phyloP scores from a whole-genome alignment of 1,284 basidiomycete genomes.

The Puccinia horiana region DNA sequence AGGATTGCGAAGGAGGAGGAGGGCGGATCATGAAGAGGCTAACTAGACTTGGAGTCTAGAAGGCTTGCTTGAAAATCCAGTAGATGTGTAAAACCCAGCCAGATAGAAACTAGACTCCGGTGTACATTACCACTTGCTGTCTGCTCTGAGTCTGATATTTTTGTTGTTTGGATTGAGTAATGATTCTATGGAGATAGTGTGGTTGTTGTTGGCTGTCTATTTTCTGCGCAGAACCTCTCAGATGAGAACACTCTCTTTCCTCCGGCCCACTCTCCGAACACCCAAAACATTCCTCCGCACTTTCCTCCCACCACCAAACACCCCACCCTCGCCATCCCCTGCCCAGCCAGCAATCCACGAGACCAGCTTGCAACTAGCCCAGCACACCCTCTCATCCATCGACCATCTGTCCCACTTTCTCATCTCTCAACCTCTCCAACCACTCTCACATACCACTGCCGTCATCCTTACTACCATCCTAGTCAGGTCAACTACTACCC shows the following conservation, averaged over 20 bases:
- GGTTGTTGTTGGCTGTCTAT: not conserved
- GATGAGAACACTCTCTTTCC: not conserved
- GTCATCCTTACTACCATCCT: conserved; percentile 74
- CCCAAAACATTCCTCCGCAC: not conserved
- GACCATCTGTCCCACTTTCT: conserved; percentile 12
- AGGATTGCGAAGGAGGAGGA: conserved; percentile 24
- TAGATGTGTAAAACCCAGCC: conserved; percentile 3
- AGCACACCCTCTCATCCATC: not conserved
- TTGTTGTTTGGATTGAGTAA: too few species aligned
- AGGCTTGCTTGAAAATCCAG: not conserved
- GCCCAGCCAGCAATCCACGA: not conserved
- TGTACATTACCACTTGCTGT: conserved; percentile 7
- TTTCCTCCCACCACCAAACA: not conserved
- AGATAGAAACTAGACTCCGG: not conserved
- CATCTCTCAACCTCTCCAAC: conserved; percentile 17
- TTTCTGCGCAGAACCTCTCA: not conserved
- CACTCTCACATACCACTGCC: conserved; percentile 65
- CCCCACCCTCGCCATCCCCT: not conserved
- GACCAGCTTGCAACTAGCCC: not conserved
- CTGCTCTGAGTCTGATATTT: not conserved
- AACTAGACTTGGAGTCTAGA: not conserved
- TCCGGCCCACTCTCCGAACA: not conserved
- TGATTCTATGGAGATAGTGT: too few species aligned
- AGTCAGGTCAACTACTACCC: conserved; percentile 68
- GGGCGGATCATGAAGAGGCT: conserved; percentile 2